phyloP scores from a whole-genome alignment of 2,329 filamentous ascomycete species.

The Conoideocrella luteorostrata region DNA sequence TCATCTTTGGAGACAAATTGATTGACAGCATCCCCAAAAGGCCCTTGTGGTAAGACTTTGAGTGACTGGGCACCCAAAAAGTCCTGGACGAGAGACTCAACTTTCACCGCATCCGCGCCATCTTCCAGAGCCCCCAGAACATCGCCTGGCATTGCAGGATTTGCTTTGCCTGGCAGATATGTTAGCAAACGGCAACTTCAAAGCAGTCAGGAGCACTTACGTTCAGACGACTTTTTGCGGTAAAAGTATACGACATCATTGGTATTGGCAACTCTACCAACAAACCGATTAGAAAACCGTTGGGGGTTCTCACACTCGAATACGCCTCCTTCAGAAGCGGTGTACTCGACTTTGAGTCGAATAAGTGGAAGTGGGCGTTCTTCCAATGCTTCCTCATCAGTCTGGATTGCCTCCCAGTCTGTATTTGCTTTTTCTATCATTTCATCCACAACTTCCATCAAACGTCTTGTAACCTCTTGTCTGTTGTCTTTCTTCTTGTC shows the following conservation, averaged over 20 bases:
- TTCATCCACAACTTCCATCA: constrained; percentile 74
- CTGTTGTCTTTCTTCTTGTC: constrained; percentile 80
- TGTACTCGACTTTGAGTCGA: constrained; percentile 84
- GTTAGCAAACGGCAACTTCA: constrained; percentile 10
- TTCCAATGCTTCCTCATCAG: constrained; percentile 52
- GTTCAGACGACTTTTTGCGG: constrained; percentile 67
- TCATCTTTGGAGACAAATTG: constrained; percentile 95
- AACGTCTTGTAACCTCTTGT: constrained; percentile 66
- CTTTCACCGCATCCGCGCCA: constrained; percentile 64
- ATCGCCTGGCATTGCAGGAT: constrained; percentile 53
- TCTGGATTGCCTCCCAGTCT: constrained; percentile 76
- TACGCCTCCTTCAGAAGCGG: constrained; percentile 72
- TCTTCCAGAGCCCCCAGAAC: constrained; percentile 48
- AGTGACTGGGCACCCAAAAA: constrained; percentile 82
- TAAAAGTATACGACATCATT: constrained; percentile 94
- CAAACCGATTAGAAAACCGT: constrained; percentile 88
- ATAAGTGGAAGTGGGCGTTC: constrained; percentile 73
- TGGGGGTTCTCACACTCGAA: constrained; percentile 95
- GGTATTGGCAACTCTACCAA: constrained; percentile 83
- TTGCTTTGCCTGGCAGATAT: constrained; percentile 21
- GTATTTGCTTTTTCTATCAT: constrained; percentile 79
- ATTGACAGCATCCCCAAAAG: constrained; percentile 85
- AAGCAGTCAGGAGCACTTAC: constrained; percentile 14
- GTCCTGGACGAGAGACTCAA: constrained; percentile 82
- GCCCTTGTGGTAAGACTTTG: constrained; percentile 86